Evolutionary conservation across 2,329 filamentous ascomycete species (phyloP).

Genomic region (Colletotrichum incanum): DNA sequence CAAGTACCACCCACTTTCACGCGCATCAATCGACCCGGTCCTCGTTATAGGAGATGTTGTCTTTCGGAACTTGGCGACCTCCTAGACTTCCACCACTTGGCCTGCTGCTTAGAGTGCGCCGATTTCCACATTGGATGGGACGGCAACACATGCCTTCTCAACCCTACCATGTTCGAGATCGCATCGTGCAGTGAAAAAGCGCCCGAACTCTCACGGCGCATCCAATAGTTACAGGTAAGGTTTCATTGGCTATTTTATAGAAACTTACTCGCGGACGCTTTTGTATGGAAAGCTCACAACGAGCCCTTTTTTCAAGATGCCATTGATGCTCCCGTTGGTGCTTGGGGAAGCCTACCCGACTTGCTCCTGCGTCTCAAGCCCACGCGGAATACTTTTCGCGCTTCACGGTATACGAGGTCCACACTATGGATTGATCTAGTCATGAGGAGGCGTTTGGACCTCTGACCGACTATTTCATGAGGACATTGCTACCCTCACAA

Average conservation of each 20-base stretch:
- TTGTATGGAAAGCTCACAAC: neutral
- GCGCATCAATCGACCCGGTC: neutral
- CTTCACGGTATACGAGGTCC: neutral
- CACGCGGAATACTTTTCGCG: neutral
- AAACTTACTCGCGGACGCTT: neutral
- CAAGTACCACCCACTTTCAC: neutral
- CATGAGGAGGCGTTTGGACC: neutral
- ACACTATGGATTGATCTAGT: neutral
- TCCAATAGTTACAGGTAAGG: neutral
- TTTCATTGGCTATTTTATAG: neutral
- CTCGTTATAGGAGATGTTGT: neutral
- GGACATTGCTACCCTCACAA: neutral
- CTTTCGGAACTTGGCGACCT: neutral
- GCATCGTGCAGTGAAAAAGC: neutral
- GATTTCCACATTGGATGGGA: neutral
- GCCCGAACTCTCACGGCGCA: neutral
- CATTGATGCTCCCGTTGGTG: neutral
- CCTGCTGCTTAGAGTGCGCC: neutral
- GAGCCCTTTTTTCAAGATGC: neutral
- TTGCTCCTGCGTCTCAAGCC: neutral
- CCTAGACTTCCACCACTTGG: slow-evolving; percentile 1
- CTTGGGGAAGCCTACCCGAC: neutral
- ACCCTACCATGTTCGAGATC: neutral
- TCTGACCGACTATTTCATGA: neutral
- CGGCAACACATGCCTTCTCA: neutral